Conservation (phyloP, 2,329 filamentous ascomycete genomes). For the Cercospora sp. region DNA sequence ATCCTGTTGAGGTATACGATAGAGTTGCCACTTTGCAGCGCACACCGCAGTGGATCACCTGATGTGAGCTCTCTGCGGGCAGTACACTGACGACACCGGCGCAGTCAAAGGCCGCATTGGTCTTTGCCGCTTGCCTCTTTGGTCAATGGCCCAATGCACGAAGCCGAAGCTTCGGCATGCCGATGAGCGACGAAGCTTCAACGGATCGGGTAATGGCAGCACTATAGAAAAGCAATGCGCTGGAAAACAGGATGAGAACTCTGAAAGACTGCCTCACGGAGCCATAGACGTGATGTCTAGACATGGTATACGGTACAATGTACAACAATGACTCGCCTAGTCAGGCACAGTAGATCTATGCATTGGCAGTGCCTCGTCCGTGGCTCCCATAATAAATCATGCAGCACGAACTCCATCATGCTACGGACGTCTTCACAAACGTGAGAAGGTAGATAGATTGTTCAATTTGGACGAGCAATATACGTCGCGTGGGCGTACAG, state of each 20-base stretch:
- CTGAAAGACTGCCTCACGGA: neutral
- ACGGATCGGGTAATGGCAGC: neutral
- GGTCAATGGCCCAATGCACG: neutral
- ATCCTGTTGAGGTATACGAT: neutral
- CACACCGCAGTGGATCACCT: neutral
- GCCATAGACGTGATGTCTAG: neutral
- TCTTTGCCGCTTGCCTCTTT: neutral
- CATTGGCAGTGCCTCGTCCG: neutral
- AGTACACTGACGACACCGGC: neutral
- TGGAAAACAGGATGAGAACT: neutral
- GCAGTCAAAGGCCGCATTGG: neutral
- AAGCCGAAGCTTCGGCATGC: neutral
- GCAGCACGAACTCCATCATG: neutral
- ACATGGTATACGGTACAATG: constrained; percentile 3
- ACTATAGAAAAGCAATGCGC: neutral
- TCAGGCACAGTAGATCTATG: constrained; percentile 1
- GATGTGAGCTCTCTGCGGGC: neutral
- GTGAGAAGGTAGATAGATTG: neutral
- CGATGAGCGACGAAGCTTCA: neutral
- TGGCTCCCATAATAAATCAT: neutral
- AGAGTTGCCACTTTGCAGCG: neutral
- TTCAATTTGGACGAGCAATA: neutral
- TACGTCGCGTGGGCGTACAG: neutral
- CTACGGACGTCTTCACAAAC: neutral
- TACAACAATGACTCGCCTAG: constrained; percentile 7